Conservation (phyloP, 176 grass and related monocot species). For the Musa troglodytarum region DNA sequence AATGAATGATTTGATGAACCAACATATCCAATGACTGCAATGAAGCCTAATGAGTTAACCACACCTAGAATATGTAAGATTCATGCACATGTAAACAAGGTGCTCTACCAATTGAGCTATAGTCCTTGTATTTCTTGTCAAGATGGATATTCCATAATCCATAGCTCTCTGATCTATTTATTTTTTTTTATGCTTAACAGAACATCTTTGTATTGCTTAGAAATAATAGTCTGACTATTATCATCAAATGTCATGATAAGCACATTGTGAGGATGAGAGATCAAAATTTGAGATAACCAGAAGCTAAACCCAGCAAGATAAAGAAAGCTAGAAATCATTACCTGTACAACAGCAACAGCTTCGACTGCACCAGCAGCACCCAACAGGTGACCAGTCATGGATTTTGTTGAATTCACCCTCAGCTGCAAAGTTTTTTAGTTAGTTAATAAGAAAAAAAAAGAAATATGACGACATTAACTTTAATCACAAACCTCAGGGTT, state of each 20-base stretch:
- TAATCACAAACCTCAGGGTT: slow-evolving; percentile 60
- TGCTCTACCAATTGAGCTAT: too few species aligned
- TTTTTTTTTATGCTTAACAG: too few species aligned
- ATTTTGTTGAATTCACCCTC: slow-evolving; percentile 95
- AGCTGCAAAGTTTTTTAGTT: slow-evolving; percentile 43
- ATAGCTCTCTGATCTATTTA: too few species aligned
- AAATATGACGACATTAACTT: slow-evolving; percentile 7
- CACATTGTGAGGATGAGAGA: background rate
- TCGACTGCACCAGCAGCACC: slow-evolving; percentile 93
- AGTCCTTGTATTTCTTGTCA: too few species aligned
- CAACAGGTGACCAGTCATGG: slow-evolving; percentile 93
- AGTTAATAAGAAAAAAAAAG: slow-evolving; percentile 13
- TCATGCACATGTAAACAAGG: too few species aligned
- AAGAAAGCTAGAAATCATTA: slow-evolving; percentile 25
- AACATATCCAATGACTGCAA: background rate
- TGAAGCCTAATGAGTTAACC: background rate
- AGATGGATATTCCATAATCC: too few species aligned
- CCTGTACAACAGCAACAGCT: slow-evolving; percentile 90
- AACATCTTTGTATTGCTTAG: too few species aligned
- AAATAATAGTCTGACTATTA: background rate
- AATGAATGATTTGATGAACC: background rate
- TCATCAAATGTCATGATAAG: background rate
- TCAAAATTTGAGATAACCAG: slow-evolving; percentile 2
- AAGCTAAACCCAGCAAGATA: background rate
- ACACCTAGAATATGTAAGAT: too few species aligned